phyloP scores from a whole-genome alignment of 2,329 filamentous ascomycete species.

The Fusarium concolor region DNA sequence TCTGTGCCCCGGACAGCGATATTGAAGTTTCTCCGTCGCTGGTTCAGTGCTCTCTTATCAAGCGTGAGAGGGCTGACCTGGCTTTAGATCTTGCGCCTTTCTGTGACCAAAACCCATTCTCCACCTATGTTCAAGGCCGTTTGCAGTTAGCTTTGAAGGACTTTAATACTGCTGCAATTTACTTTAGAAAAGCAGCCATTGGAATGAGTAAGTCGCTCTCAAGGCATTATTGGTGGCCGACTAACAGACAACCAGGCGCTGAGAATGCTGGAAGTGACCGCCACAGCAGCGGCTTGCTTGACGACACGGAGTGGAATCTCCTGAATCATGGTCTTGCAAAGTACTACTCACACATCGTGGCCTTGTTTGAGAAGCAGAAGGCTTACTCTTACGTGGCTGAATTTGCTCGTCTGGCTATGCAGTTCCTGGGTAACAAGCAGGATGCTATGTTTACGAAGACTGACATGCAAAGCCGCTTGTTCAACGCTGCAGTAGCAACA shows the following conservation, averaged over 20 bases:
- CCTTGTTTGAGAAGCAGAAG: slow-evolving; percentile 82
- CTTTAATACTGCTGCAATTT: slow-evolving; percentile 75
- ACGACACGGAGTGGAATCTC: slow-evolving; percentile 77
- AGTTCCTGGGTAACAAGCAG: slow-evolving; percentile 61
- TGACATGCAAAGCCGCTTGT: slow-evolving; percentile 85
- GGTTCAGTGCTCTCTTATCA: slow-evolving; percentile 72
- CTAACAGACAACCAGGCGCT: slow-evolving; percentile 56
- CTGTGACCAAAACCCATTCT: slow-evolving; percentile 69
- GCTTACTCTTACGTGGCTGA: slow-evolving; percentile 85
- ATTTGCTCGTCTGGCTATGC: slow-evolving; percentile 81
- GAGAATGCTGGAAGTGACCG: slow-evolving; percentile 60
- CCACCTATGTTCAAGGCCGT: slow-evolving; percentile 86
- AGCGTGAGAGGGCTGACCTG: slow-evolving; percentile 69
- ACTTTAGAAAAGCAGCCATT: slow-evolving; percentile 86
- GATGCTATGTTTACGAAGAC: slow-evolving; percentile 62
- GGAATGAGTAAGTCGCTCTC: slow-evolving; percentile 76
- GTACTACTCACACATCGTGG: slow-evolving; percentile 89
- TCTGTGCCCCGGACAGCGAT: slow-evolving; percentile 73
- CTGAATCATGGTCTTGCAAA: slow-evolving; percentile 79
- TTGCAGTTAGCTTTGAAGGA: slow-evolving; percentile 80
- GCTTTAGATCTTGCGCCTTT: slow-evolving; percentile 69
- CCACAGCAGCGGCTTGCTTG: slow-evolving; percentile 75
- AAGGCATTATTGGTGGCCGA: neutral
- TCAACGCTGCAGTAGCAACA: slow-evolving; percentile 82
- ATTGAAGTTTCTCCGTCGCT: slow-evolving; percentile 71